Conservation (phyloP, 139 green algal genomes). For the Micractinium sp. region DNA sequence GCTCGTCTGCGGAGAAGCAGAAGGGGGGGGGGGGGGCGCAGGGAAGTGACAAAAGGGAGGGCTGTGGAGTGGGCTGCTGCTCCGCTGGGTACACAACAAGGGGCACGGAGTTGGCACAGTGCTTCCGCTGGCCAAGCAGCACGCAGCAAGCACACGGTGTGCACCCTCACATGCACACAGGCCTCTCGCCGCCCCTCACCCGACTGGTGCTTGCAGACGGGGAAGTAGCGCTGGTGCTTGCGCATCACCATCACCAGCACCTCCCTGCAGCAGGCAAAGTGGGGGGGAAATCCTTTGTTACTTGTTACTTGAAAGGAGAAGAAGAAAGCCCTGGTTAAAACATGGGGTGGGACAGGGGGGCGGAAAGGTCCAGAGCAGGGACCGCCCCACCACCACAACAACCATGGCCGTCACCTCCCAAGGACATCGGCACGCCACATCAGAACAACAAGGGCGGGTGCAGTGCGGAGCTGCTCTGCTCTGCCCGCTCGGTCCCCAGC, state of each 20-base stretch:
- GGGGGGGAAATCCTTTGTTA: background rate
- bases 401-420: too few species aligned
- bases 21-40: background rate
- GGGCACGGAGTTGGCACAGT: background rate
- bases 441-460: background rate
- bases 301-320: too few species aligned
- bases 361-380: background rate
- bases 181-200: background rate
- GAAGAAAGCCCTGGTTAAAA: background rate
- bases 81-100: background rate
- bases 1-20: constrained; percentile 33
- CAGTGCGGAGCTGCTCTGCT: too few species aligned
- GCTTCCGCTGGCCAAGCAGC: background rate
- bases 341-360: too few species aligned
- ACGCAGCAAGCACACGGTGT: background rate
- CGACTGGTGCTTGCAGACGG: constrained; percentile 69
- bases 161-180: background rate
- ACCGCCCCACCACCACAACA: too few species aligned
- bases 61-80: background rate
- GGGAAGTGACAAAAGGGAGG: background rate
- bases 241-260: constrained; percentile 98
- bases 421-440: too few species aligned
- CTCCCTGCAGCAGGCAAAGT: constrained; percentile 62
- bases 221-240: constrained; percentile 99
- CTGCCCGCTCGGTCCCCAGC: too few species aligned